Evolutionary conservation across 1,284 basidiomycete genomes (phyloP).

Genomic region (Irpex sp.): DNA sequence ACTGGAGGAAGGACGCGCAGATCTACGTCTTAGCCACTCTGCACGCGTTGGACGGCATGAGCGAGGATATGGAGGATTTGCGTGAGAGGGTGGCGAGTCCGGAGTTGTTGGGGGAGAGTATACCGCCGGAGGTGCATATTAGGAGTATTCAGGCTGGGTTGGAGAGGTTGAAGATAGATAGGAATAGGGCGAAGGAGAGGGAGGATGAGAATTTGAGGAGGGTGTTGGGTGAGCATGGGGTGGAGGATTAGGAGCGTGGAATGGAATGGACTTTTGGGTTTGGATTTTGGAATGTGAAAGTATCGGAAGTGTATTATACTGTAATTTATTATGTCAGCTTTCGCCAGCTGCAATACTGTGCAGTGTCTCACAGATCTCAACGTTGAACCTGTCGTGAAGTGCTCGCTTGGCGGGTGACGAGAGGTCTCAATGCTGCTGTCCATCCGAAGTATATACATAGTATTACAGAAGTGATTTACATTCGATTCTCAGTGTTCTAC

Average conservation of each 20-base stretch:
- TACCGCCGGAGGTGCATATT: conserved; percentile 71
- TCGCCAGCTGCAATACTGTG: neutral
- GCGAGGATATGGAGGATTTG: conserved; percentile 70
- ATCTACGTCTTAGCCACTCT: conserved; percentile 60
- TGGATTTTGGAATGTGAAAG: neutral
- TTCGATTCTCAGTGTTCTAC: neutral
- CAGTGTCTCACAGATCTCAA: too few species aligned
- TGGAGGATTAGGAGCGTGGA: too few species aligned
- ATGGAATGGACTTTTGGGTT: too few species aligned
- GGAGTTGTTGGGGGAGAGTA: conserved; percentile 47
- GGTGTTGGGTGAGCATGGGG: neutral
- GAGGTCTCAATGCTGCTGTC: too few species aligned
- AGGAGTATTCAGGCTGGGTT: conserved; percentile 62
- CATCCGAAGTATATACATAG: too few species aligned
- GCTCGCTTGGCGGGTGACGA: too few species aligned
- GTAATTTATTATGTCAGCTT: neutral
- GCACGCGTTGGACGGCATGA: conserved; percentile 56
- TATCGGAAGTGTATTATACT: neutral
- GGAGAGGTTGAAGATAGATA: conserved; percentile 57
- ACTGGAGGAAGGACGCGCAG: conserved; percentile 55
- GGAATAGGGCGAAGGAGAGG: conserved; percentile 34
- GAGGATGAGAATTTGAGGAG: conserved; percentile 30
- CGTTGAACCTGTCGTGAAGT: too few species aligned
- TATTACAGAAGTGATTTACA: neutral
- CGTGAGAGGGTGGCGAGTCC: conserved; percentile 64